Conservation (phyloP, 345 rosid genomes). For the Fremontodendron californicum region DNA sequence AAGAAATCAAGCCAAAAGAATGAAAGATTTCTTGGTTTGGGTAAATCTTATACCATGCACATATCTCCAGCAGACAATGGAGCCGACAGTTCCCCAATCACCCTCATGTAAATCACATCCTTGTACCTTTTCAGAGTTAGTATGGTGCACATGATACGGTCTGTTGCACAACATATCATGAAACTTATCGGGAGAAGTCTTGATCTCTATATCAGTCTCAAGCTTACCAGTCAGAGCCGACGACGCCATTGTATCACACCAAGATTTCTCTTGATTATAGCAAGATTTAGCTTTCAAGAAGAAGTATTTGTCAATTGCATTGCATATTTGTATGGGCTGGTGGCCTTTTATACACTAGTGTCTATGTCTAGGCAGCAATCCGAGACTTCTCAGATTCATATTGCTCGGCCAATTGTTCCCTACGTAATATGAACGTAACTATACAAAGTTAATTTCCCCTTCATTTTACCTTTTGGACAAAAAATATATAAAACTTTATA, state of each 20-base stretch:
- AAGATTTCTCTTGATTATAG: neutral
- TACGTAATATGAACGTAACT: too few species aligned
- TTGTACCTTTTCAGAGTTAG: conserved; percentile 19
- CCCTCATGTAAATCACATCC: conserved; percentile 1
- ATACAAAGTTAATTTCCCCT: too few species aligned
- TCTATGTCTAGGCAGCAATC: neutral
- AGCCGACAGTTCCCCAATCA: neutral
- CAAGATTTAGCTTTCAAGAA: neutral
- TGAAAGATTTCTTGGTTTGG: neutral
- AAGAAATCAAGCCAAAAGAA: neutral
- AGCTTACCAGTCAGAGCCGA: neutral
- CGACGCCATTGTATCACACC: neutral
- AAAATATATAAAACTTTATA: too few species aligned
- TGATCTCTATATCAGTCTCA: conserved; percentile 14
- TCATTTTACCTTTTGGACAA: too few species aligned
- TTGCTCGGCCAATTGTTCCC: too few species aligned
- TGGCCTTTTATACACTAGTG: neutral
- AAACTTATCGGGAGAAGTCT: conserved; percentile 19
- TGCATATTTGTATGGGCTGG: neutral
- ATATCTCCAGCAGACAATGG: neutral
- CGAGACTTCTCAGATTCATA: neutral
- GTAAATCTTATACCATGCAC: neutral
- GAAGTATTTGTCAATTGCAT: neutral
- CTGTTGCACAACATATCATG: conserved; percentile 26
- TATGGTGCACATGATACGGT: conserved; percentile 39